Evolutionary conservation across 177 flowering plant species (phyloP), one percentile per base, ranked within the genome.

Genomic region (Vitis hybrid): DNA sequence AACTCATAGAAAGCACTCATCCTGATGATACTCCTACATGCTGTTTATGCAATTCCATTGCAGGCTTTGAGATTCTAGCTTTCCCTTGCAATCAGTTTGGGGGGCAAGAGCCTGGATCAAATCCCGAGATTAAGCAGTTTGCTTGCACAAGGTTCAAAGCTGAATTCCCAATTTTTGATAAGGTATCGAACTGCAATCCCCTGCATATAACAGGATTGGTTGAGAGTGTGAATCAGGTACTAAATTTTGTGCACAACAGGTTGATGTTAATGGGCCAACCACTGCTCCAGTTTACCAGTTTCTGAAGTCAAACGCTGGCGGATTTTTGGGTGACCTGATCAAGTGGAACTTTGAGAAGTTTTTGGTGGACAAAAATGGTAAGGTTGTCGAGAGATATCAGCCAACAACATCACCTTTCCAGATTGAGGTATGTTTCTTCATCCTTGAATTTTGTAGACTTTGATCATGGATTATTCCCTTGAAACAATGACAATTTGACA

Each of bases 271-370:
- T 81, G 98, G 99, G 56, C 96, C 97, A 31, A 78, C 10, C 69
- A 90, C 97, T 12, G 97, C 97, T 72, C 99, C 99, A n/a, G 85
- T 95, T n/a, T 94, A 94, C 72, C 89, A 89, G 77, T 94, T 90
- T 75, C 83, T 94, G 76, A 94, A 94, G 82, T 90, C 98, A 48
- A 88, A 81, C 65, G 74, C 92, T 0, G 95, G 97, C 61, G 97
- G 95, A 49, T 89, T 94, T 79, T 60, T 92, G 22, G 96, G 96
- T 61, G 98, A 92, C 71, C 67, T 91, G 57, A 75, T 95, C 69
- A 95, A 95, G 74, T 95, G 99, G 99, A 95, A 95, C 71, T 95
- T 95, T 66, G 98, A 92, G 86, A 95, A 95, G 80, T 95, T 95
- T 78, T 72, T 93, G 76, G 86, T 93, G 54, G 90, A 93, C 81